Percentiles rank a stretch among this genome's conserved stretches.
Evolutionary conservation across 306 rosid species (phyloP).

Genomic region (Vachellia collinsii): DNA sequence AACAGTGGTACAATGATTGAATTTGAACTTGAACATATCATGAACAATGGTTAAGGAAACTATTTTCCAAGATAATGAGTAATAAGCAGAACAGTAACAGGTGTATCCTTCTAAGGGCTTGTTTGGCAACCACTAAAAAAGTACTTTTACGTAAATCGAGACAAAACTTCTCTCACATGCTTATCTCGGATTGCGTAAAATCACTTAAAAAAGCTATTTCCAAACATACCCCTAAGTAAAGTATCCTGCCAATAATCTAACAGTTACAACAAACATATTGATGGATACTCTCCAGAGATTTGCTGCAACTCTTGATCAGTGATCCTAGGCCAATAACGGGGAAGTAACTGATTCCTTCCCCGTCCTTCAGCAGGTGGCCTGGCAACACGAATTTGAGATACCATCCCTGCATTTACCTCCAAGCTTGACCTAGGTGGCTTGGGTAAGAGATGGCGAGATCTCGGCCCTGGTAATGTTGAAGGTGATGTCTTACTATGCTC

Average conservation of each 20-base stretch:
- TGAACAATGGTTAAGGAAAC: constrained; percentile 62
- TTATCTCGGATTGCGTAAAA: too few species aligned
- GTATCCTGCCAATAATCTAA: constrained; percentile 21
- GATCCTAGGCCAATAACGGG: constrained; percentile 99
- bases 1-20: constrained; percentile 93
- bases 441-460: constrained; percentile 84
- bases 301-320: constrained; percentile 98
- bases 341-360: constrained; percentile 97
- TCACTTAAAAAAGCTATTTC: too few species aligned
- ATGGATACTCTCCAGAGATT: constrained; percentile 98
- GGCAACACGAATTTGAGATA: constrained; percentile 89
- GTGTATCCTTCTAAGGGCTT: constrained; percentile 17
- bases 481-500: constrained; percentile 65
- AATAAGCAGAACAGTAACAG: constrained; percentile 28
- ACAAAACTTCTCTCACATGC: too few species aligned
- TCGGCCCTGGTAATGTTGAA: constrained; percentile 61
- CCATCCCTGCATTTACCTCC: constrained; percentile 66
- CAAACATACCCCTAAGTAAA: too few species aligned
- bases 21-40: constrained; percentile 75
- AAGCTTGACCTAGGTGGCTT: constrained; percentile 84
- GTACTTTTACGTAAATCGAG: too few species aligned
- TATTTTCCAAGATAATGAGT: constrained; percentile 17
- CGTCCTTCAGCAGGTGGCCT: constrained; percentile 99
- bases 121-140: too few species aligned
- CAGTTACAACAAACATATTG: constrained; percentile 32